phyloP scores from a whole-genome alignment of 1,284 basidiomycete species.

The Irpex sp. region DNA sequence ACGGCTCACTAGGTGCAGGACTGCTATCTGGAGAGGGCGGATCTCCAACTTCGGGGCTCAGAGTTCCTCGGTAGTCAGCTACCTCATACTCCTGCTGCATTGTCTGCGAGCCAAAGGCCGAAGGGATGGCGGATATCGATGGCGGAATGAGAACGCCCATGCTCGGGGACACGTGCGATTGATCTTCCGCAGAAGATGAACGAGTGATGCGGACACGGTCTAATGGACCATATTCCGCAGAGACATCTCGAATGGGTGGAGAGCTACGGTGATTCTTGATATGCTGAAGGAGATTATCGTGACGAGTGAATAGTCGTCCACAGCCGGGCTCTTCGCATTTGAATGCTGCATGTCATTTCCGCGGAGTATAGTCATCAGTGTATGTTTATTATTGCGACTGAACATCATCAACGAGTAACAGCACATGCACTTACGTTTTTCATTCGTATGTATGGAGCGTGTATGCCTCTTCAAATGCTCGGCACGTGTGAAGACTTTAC shows the following conservation, averaged over 20 bases:
- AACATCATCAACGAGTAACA: neutral
- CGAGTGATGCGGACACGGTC: constrained; percentile 10
- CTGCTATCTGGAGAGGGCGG: constrained; percentile 6
- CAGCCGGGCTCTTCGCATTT: constrained; percentile 19
- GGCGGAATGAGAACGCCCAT: constrained; percentile 18
- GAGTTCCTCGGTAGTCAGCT: neutral
- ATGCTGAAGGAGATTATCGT: constrained; percentile 26
- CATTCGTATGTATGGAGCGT: constrained; percentile 72
- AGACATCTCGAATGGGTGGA: neutral
- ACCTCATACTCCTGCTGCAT: neutral
- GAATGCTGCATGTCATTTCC: constrained; percentile 16
- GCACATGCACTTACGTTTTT: constrained; percentile 58
- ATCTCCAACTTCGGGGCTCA: constrained; percentile 1
- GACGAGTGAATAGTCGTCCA: constrained; percentile 24
- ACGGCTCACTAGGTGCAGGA: constrained; percentile 5
- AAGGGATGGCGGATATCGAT: constrained; percentile 7
- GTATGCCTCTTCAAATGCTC: constrained; percentile 81
- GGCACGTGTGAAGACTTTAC: constrained; percentile 69
- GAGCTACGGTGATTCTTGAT: constrained; percentile 11
- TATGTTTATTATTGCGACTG: neutral
- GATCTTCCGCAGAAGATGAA: neutral
- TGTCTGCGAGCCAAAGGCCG: constrained; percentile 1
- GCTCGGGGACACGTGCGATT: constrained; percentile 6
- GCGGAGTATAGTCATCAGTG: neutral
- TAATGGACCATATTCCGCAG: constrained; percentile 10